These are phyloP conservation scores for Metschnikowia rubicola DNA, from an alignment of 805 yeast species.

Conservation along the genomic window DNA sequence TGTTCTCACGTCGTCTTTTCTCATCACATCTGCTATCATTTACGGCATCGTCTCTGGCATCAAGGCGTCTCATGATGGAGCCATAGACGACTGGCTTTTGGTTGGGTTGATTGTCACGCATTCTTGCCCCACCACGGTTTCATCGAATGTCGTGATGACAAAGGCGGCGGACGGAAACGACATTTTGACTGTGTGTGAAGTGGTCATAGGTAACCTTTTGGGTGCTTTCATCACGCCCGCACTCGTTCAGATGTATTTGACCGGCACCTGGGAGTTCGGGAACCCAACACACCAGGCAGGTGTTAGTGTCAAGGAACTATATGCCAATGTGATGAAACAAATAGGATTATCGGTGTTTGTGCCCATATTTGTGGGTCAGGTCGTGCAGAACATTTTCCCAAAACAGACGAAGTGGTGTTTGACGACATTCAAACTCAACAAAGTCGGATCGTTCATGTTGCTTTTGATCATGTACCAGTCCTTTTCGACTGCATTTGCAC, in stretches of 20 bases:
- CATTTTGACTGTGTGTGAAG: slow-evolving; percentile 75
- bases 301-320: slow-evolving; percentile 52
- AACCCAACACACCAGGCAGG: slow-evolving; percentile 59
- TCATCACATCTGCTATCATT: slow-evolving; percentile 67
- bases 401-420: slow-evolving; percentile 59
- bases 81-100: slow-evolving; percentile 72
- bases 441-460: slow-evolving; percentile 79
- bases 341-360: slow-evolving; percentile 79
- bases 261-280: slow-evolving; percentile 66
- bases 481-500: slow-evolving; percentile 84
- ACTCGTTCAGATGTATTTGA: slow-evolving; percentile 64
- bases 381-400: slow-evolving; percentile 67
- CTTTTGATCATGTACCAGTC: slow-evolving; percentile 73
- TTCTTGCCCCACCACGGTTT: slow-evolving; percentile 87
- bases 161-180: slow-evolving; percentile 81
- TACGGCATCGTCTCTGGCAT: slow-evolving; percentile 73
- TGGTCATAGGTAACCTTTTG: slow-evolving; percentile 74
- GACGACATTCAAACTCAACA: slow-evolving; percentile 55
- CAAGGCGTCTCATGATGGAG: slow-evolving; percentile 47
- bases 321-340: slow-evolving; percentile 80
- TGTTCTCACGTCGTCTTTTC: slow-evolving; percentile 62
- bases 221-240: slow-evolving; percentile 92
- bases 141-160: slow-evolving; percentile 92
- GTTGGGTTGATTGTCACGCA: slow-evolving; percentile 82
- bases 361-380: slow-evolving; percentile 87